Conservation (phyloP, 2,329 filamentous ascomycete species). For the Fusarium sp. region DNA sequence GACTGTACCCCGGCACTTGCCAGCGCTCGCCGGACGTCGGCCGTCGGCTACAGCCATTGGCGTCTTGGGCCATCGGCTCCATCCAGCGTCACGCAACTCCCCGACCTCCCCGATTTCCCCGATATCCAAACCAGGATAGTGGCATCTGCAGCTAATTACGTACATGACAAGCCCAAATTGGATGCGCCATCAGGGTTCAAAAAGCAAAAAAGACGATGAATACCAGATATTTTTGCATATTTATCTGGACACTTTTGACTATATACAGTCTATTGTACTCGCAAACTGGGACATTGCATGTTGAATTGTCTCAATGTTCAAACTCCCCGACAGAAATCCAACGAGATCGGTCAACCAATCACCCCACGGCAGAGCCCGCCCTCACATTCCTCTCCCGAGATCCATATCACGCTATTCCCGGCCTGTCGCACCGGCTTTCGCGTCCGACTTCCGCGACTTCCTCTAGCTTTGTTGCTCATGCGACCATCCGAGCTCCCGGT, state of each 20-base stretch:
- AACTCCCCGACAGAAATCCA: conserved; percentile 28
- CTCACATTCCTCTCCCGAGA: conserved; percentile 2
- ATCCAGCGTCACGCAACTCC: conserved; percentile 37
- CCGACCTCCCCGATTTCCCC: conserved; percentile 40
- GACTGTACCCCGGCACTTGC: not conserved
- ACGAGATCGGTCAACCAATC: not conserved
- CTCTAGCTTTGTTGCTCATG: conserved; percentile 14
- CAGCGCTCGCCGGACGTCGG: conserved; percentile 32
- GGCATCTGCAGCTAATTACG: conserved; percentile 16
- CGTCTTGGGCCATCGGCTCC: conserved; percentile 16
- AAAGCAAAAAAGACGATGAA: too few species aligned
- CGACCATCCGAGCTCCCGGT: conserved; percentile 39
- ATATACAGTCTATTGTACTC: too few species aligned
- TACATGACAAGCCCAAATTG: conserved; percentile 6
- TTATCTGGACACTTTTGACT: not conserved
- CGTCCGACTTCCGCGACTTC: conserved; percentile 39
- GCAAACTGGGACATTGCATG: not conserved
- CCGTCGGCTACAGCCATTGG: conserved; percentile 41
- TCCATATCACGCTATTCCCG: conserved; percentile 18
- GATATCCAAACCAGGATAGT: conserved; percentile 25
- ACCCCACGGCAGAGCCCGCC: not conserved
- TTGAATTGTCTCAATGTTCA: not conserved
- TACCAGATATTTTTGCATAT: too few species aligned
- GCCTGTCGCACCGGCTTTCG: conserved; percentile 31
- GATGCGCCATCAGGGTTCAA: too few species aligned